Conservation (phyloP, 176 grass and related monocot species). For the Zoysia pacifica region DNA sequence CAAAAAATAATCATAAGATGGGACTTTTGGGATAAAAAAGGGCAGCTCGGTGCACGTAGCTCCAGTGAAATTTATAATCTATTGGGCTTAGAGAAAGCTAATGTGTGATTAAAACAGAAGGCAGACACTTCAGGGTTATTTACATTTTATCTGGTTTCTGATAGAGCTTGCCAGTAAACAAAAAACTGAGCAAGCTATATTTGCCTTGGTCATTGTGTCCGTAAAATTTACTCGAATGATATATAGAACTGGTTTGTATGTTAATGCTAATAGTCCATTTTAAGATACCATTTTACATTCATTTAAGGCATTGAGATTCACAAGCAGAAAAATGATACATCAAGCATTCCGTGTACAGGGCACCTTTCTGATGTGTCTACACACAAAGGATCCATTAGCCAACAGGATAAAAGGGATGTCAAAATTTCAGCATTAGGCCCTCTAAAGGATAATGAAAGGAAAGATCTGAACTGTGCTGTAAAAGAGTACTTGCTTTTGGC, state of each 20-base stretch:
- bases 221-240: not conserved
- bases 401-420: constrained; percentile 57
- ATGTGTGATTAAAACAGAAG: not conserved
- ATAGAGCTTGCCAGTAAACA: not conserved
- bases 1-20: not conserved
- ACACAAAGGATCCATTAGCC: constrained; percentile 51
- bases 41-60: no score
- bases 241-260: not conserved
- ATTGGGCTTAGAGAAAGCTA: constrained; percentile 22
- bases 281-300: not conserved
- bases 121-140: not conserved
- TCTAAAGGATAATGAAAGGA: constrained; percentile 77
- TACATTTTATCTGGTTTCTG: not conserved
- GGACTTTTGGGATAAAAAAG: not conserved
- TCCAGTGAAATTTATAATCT: not conserved
- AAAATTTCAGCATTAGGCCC: constrained; percentile 78
- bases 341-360: constrained; percentile 33
- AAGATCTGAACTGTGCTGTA: constrained; percentile 88
- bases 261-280: not conserved
- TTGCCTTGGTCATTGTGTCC: constrained; percentile 18
- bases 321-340: constrained; percentile 23
- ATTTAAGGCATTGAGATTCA: constrained; percentile 2
- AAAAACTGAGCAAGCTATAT: not conserved
- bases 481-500: constrained; percentile 98
- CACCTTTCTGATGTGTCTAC: constrained; percentile 49